Conservation (phyloP, 441 rosid genomes). For the Erodium texanum region DNA sequence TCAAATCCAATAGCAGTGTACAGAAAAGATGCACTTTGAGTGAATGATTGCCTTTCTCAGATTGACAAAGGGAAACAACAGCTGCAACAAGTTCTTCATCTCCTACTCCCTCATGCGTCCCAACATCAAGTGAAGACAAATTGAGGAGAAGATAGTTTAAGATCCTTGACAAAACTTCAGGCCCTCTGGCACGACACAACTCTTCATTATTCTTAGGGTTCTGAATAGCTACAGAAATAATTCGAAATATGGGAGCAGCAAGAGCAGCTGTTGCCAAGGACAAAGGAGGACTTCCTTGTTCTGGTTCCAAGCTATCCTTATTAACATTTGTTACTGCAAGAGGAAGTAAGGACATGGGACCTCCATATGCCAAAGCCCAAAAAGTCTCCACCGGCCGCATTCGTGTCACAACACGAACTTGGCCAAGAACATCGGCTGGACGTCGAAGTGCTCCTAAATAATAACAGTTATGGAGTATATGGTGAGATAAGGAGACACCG, state of each 20-base stretch:
- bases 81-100: conserved; percentile 98
- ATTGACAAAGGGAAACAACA: conserved; percentile 80
- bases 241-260: conserved; percentile 90
- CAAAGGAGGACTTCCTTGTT: conserved; percentile 47
- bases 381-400: conserved; percentile 82
- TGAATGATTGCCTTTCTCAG: conserved; percentile 72
- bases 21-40: conserved; percentile 95
- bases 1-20: conserved; percentile 79
- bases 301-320: conserved; percentile 69
- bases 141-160: conserved; percentile 77
- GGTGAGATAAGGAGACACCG: conserved; percentile 9
- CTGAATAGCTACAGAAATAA: conserved; percentile 70
- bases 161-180: conserved; percentile 85
- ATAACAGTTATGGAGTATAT: conserved; percentile 19
- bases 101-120: conserved; percentile 58
- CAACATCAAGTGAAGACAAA: conserved; percentile 57
- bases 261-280: conserved; percentile 60
- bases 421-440: conserved; percentile 99
- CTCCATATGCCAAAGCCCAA: conserved; percentile 97
- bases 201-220: conserved; percentile 94
- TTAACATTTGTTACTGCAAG: conserved; percentile 63
- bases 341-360: conserved; percentile 96
- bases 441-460: conserved; percentile 66
- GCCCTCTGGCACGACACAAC: conserved; percentile 66
- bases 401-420: conserved; percentile 88